Base-by-base conservation (phyloP, 257 asterid genomes). In the Nicotiana benthamiana region DNA sequence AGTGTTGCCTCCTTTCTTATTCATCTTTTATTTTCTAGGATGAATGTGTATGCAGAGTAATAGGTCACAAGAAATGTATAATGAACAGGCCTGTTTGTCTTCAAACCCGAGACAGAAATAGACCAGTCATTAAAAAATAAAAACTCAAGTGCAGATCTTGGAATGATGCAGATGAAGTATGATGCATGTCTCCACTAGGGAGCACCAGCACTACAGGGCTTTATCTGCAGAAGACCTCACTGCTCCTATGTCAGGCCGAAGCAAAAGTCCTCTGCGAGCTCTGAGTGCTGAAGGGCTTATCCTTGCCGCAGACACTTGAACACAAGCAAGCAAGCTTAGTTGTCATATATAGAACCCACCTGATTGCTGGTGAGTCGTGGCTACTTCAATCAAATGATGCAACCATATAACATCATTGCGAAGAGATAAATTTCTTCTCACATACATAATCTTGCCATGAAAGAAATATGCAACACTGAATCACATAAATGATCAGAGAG, bases 141-240 rank as follows among this genome's bases (percentile, higher is more conserved):
- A 34, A 20, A 67, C 11, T 34, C 75, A 67, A 67, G 30, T 36
- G 15, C 54, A n/a, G n/a, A n/a, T n/a, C n/a, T n/a, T n/a, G n/a
- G n/a, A n/a, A n/a, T n/a, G n/a, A n/a, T n/a, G n/a, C n/a, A 72
- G 36, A 70, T 70, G 57, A 40, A 72, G 12, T 1, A 30, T 30
- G 18, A 65, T n/a, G 13, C 20, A 17, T 13, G 15, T 32, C 48
- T 46, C 61, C 24, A 70, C 24, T 72, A 43, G 24, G 60, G 40
- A 72, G 78, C 60, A 72, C 24, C 78, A 46, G 78, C 60, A 46
- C 78, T 70, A 28, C 77, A 70, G 36, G 43, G 36, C 57, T 70
- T 43, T 20, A 70, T 70, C 77, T 46, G 60, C 77, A 46, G 77
- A 72, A 22, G 60, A 72, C 77, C 8, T 68, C 76, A 68, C 76